Evolutionary conservation across 2,329 filamentous ascomycete genomes (phyloP), one percentile per base, ranked within the genome.

Genomic region (Pyrenophora tritici-repentis): DNA sequence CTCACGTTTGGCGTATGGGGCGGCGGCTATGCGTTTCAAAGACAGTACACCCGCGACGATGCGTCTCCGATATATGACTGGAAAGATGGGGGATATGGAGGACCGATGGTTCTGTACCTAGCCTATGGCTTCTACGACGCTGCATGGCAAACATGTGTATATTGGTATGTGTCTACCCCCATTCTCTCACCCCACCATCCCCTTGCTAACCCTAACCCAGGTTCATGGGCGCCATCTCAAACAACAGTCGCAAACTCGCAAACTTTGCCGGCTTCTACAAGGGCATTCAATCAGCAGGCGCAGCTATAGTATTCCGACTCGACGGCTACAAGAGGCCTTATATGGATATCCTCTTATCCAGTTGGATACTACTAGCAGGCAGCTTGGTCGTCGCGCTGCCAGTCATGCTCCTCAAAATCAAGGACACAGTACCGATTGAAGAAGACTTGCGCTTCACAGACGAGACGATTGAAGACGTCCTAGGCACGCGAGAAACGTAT

Each of bases 181-280:
- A 9, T 9, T 10, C 16, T 3, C 4, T 33, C 38, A 7, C 26
- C 13, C 3, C 2, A 20, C 14, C 9, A 7, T 10, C 34, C 13
- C 20, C 2, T 12, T 20, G 47, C 44, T 59, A 42, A 61, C 34
- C 2, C 3, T 4, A 20, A 17, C 7, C 55, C 53, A 88, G 86
- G 87, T 91, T 88, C 77, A 95, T 96, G 87, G 92, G 91, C 42
- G 85, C 91, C 6, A 82, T 96, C 32, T 91, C 88, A 68, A 96
- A 97, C 83, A 94, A 92, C 55, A 85, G 88, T 55, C 90, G 91
- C 73, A 92, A 90, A 72, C 83, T 91, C 6, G 91, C 92, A 76
- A 95, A 96, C 78, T 87, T 91, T 67, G 88, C 90, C 26, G 91
- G 89, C 54, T 91, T 89, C 77, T 93, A 93, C 81, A 93, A 92